Conservation (phyloP, 495 filamentous ascomycete genomes). For the Neurospora sp. region DNA sequence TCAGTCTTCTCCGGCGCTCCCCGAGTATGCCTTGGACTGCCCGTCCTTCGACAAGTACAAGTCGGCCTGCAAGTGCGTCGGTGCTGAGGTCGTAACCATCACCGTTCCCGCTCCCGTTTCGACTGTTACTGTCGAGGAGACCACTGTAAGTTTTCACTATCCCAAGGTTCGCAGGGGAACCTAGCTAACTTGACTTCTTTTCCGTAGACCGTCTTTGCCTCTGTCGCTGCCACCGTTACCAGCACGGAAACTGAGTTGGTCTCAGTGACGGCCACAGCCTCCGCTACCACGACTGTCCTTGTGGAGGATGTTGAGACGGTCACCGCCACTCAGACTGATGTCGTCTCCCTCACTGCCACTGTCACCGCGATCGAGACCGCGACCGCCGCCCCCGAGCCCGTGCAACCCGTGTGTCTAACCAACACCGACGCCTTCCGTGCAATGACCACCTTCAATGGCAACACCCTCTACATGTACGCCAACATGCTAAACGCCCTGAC, state of each 20-base stretch:
- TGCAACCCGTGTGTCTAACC: background rate
- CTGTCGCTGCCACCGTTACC: conserved; percentile 1
- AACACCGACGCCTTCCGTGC: conserved; percentile 3
- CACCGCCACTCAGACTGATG: background rate
- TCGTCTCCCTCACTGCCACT: conserved; percentile 2
- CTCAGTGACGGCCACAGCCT: background rate
- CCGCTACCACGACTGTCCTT: background rate
- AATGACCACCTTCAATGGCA: background rate
- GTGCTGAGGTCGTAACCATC: conserved; percentile 2
- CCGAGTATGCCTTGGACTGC: conserved; percentile 7
- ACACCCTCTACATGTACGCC: conserved; percentile 1
- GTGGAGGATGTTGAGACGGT: background rate
- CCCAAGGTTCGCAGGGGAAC: background rate
- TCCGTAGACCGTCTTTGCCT: background rate
- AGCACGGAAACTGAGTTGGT: background rate
- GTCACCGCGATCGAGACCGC: conserved; percentile 4
- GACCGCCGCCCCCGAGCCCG: background rate
- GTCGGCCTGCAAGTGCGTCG: conserved; percentile 9
- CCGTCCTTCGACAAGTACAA: conserved; percentile 9
- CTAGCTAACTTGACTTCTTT: background rate
- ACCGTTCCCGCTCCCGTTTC: background rate
- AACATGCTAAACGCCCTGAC: background rate
- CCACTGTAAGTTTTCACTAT: background rate
- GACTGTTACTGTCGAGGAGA: conserved; percentile 6
- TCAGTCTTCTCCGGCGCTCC: background rate